A percentile compares a stretch with the other conserved stretches of the same genome.
Conservation (phyloP, 331 rosid species). For the Arachis monticola region DNA sequence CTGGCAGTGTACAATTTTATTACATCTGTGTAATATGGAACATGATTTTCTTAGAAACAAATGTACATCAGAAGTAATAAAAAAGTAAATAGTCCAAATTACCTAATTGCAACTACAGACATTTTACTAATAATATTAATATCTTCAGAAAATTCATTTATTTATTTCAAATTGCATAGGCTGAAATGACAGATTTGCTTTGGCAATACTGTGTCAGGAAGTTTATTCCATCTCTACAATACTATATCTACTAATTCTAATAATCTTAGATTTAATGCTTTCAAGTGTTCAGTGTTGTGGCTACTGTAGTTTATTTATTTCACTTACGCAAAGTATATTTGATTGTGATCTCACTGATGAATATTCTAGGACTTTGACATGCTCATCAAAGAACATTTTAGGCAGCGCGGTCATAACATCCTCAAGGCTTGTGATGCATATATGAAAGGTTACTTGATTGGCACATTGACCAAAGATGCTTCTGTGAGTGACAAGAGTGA, state of each 20-base stretch:
- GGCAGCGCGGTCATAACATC: slow-evolving; percentile 83
- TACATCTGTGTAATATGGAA: not conserved
- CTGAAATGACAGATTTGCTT: not conserved
- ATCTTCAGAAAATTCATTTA: slow-evolving; percentile 3
- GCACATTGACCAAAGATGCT: slow-evolving; percentile 77
- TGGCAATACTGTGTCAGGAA: slow-evolving; percentile 20
- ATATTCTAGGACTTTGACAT: slow-evolving; percentile 76
- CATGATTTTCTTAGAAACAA: not conserved
- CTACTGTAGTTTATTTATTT: slow-evolving; percentile 28
- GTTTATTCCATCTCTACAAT: slow-evolving; percentile 15
- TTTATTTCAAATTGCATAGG: slow-evolving; percentile 1
- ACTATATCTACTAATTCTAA: slow-evolving; percentile 2
- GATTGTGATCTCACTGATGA: slow-evolving; percentile 39
- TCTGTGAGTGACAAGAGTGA: slow-evolving; percentile 58
- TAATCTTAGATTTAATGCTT: slow-evolving; percentile 18
- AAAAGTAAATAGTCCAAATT: not conserved
- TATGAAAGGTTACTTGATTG: slow-evolving; percentile 90
- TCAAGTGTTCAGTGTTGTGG: slow-evolving; percentile 15
- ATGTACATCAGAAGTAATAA: not conserved
- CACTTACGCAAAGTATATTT: slow-evolving; percentile 30
- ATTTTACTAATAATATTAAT: not conserved
- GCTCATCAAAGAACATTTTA: slow-evolving; percentile 81
- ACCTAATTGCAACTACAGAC: not conserved
- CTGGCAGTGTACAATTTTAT: not conserved
- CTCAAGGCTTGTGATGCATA: slow-evolving; percentile 95